Percentiles rank a stretch among this genome's conserved stretches.
Evolutionary conservation across 2,329 filamentous ascomycete species (phyloP).

Genomic region (Neobulgaria alba): DNA sequence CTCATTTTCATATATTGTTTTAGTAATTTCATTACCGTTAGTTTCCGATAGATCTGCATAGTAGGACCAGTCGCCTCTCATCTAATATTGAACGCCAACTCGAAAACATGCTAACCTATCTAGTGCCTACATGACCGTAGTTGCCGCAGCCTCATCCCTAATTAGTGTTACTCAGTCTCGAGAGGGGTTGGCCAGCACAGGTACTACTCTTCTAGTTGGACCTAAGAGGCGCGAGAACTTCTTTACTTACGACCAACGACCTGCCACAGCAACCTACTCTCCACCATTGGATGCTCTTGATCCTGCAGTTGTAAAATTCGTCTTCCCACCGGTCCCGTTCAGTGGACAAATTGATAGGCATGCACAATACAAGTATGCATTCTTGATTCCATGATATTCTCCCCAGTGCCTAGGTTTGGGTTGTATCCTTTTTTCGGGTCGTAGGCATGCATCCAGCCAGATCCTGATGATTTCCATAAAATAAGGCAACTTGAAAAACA

Average conservation of each 20-base stretch:
- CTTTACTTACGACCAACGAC: conserved; percentile 39
- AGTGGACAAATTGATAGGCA: conserved; percentile 40
- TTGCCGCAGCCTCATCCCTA: conserved; percentile 61
- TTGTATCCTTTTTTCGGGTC: no score
- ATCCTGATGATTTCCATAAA: no score
- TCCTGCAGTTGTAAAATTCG: conserved; percentile 43
- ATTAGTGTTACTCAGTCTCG: conserved; percentile 51
- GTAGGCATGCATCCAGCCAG: no score
- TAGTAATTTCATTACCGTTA: no score
- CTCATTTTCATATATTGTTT: no score
- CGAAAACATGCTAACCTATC: no score
- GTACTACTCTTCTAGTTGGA: conserved; percentile 62
- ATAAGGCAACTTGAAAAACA: no score
- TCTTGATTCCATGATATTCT: no score
- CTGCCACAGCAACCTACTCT: conserved; percentile 39
- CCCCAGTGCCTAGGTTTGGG: no score
- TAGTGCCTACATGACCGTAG: conserved; percentile 78
- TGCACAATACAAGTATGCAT: conserved; percentile 31
- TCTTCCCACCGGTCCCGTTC: conserved; percentile 46
- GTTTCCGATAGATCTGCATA: no score
- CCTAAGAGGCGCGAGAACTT: conserved; percentile 58
- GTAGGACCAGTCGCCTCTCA: no score
- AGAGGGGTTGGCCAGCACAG: conserved; percentile 64
- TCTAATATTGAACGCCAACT: no score
- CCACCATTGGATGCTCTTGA: conserved; percentile 34